phyloP scores from a whole-genome alignment of 108 stramenopile species.

The Pseudonitzschia multiseries region DNA sequence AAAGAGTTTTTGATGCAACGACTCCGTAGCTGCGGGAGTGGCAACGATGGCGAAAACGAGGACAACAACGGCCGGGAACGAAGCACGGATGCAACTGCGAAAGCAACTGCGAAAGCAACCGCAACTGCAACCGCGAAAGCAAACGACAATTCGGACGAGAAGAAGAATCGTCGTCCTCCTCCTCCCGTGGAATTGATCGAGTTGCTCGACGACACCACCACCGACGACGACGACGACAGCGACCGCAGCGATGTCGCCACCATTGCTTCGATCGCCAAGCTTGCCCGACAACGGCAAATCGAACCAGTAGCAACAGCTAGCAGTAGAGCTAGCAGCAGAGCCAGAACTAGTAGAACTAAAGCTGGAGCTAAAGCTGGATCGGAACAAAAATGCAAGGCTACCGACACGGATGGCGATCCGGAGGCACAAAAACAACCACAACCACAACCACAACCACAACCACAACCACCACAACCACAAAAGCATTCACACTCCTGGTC shows the following conservation, averaged over 20 bases:
- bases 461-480: too few relatives aligned
- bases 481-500: too few relatives aligned
- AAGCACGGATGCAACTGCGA: not conserved
- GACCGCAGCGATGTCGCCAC: not conserved
- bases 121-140: not conserved
- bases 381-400: too few relatives aligned
- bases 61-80: constrained; percentile 3
- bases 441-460: too few relatives aligned
- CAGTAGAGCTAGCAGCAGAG: too few relatives aligned
- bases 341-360: too few relatives aligned
- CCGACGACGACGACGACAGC: not conserved
- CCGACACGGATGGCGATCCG: too few relatives aligned
- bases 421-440: too few relatives aligned
- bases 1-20: not conserved
- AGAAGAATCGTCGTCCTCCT: not conserved
- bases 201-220: not conserved
- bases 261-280: too few relatives aligned
- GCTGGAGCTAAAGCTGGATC: too few relatives aligned
- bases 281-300: too few relatives aligned
- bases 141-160: not conserved
- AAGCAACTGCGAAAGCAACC: not conserved
- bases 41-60: not conserved
- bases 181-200: not conserved
- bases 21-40: not conserved
- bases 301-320: too few relatives aligned